phyloP scores from a whole-genome alignment of 345 rosid genomes.

The Corchorus olitorius region DNA sequence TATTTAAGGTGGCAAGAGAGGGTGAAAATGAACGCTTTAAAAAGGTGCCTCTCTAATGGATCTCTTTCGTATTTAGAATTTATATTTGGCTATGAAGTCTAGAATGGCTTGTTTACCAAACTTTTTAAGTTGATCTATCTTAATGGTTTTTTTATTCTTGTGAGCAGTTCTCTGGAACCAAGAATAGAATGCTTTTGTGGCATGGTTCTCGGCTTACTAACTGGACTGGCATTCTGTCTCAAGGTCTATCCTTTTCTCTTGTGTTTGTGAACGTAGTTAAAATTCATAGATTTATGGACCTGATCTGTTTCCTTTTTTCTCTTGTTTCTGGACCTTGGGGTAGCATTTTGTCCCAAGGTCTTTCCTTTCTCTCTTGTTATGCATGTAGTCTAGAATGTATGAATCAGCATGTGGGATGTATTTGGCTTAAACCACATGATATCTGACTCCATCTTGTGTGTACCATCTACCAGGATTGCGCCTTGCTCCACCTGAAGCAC shows the following conservation, averaged over 20 bases:
- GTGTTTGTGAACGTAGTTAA: slow-evolving; percentile 14
- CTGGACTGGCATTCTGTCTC: slow-evolving; percentile 97
- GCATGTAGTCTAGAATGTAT: slow-evolving; percentile 3
- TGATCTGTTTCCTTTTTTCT: not conserved
- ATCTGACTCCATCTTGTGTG: slow-evolving; percentile 25
- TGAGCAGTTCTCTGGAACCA: slow-evolving; percentile 55
- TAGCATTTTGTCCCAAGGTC: slow-evolving; percentile 91
- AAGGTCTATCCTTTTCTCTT: slow-evolving; percentile 51
- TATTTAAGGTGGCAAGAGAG: slow-evolving; percentile 63
- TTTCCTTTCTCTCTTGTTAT: slow-evolving; percentile 17
- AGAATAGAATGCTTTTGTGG: slow-evolving; percentile 90
- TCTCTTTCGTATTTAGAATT: not conserved
- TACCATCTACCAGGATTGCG: slow-evolving; percentile 63
- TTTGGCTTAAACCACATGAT: slow-evolving; percentile 7
- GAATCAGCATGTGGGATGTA: not conserved
- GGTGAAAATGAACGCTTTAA: slow-evolving; percentile 61
- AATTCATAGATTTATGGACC: not conserved
- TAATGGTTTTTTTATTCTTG: slow-evolving; percentile 13
- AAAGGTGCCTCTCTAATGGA: slow-evolving; percentile 43
- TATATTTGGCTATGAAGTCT: not conserved
- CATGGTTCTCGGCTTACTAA: slow-evolving; percentile 95
- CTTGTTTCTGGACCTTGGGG: slow-evolving; percentile 35
- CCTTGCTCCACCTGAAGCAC: slow-evolving; percentile 98
- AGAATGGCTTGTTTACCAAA: slow-evolving; percentile 6
- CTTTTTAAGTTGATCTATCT: not conserved